Conservation (phyloP, 805 yeast species). For the Starmera dryadoides region DNA sequence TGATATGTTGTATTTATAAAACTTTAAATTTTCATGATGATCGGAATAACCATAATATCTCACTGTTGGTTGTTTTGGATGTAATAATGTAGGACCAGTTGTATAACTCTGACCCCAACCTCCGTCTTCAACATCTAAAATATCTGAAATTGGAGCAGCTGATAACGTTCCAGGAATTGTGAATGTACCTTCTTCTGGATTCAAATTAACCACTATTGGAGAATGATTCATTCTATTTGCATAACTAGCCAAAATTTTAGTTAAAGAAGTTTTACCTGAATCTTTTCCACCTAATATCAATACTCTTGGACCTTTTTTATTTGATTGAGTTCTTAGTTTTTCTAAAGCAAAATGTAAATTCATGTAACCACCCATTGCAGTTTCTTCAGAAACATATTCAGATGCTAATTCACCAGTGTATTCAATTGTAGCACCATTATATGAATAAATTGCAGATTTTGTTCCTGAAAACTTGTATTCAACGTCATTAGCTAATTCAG, state of each 20-base stretch:
- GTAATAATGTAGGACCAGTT: conserved; percentile 68
- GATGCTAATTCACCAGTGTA: conserved; percentile 32
- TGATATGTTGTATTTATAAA: conserved; percentile 18
- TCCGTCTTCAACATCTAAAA: conserved; percentile 69
- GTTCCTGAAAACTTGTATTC: conserved; percentile 52
- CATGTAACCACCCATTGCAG: conserved; percentile 54
- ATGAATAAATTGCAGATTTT: conserved; percentile 49
- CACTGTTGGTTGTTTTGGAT: conserved; percentile 87
- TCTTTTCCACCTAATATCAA: conserved; percentile 65
- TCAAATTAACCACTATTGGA: conserved; percentile 74
- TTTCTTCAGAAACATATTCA: conserved; percentile 67
- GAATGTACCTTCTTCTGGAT: conserved; percentile 66
- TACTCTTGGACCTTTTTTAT: conserved; percentile 35
- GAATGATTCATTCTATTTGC: conserved; percentile 61
- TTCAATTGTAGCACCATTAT: conserved; percentile 54
- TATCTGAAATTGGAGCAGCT: conserved; percentile 78
- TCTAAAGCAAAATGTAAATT: conserved; percentile 76
- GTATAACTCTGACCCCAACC: conserved; percentile 73
- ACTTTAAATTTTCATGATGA: conserved; percentile 40
- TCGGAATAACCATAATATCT: conserved; percentile 69
- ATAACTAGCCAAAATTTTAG: conserved; percentile 65
- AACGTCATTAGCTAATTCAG: conserved; percentile 73
- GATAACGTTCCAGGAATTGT: conserved; percentile 78
- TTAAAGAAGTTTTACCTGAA: conserved; percentile 74
- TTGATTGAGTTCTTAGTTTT: conserved; percentile 29